Evolutionary conservation across 768 basidiomycete genomes (phyloP), one percentile per base, ranked within the genome.

Genomic region (Lactifluus hygrophoroides): DNA sequence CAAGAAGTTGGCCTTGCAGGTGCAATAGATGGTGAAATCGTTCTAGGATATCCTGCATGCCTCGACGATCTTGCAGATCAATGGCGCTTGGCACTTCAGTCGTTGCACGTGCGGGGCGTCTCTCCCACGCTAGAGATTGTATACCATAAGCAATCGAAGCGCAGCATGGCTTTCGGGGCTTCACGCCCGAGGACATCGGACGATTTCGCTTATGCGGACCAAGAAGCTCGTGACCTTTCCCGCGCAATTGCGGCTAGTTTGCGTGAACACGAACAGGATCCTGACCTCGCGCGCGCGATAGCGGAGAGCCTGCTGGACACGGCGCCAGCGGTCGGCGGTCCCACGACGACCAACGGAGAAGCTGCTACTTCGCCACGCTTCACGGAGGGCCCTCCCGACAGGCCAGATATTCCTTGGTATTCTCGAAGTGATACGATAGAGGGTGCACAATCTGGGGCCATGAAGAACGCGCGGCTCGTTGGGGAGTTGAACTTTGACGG

Each of bases 191-290:
- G 23, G 19, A 51, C 9, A 17, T 37, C 16, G 7, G 13, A 23
- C 28, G 53, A 56, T 13, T 42, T 37, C 28, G 45, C 27, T 4
- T 17, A 13, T 5, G 52, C 40, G 60, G 62, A 61, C 17, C 66
- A 67, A 54, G 80, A 80, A 61, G 76, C 76, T 17, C 59, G 66
- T 8, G 76, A 80, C 17, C 60, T 82, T 19, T 73, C 74, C 16
- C 69, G 64, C 38, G 80, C 80, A 10, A 74, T 83, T 21, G 72
- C 73, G 65, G 73, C 76, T 35, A 83, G 80, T 54, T 66, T 82
- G 38, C 51, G 56, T 28, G 71, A 73, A 46, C 52, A 35, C 11
- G 60, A 37, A 32, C 54, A 60, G 1, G 62, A 62, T 17, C 54
- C 54, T 2, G 65, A 62, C 28, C 52, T 68, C 3, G 60, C 62